Base-by-base conservation (phyloP, 2,329 filamentous ascomycete species). In the Colletotrichum caudatum region DNA sequence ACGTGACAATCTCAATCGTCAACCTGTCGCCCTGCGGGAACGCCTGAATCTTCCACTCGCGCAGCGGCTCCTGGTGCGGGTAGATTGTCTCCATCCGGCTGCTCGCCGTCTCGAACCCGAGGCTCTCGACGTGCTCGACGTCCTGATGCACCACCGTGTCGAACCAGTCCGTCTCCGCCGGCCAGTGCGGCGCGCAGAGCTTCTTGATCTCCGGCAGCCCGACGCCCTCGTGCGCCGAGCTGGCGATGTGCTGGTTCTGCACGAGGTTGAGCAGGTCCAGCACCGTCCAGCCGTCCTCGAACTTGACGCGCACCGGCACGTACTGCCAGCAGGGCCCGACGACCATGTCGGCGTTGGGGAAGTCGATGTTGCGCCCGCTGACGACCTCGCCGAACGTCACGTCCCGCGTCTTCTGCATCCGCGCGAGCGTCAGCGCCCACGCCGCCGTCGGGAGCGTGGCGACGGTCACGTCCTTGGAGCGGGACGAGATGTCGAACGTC, bases 251-350 rank as follows among this genome's bases (percentile, higher is more conserved):
- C 77, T 90, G 89, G 69, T 86, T 80, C 78, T 90, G 87, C 26
- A 90, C 83, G 68, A 82, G 79, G 20, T 82, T 81, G 68, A 90
- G 84, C 5, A 90, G 81, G 66, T 90, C 86, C 2, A 83, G 73
- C 0, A 81, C 86, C 3, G 84, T 88, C 85, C 87, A 88, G 3
- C 79, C 77, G 0, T 82, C 75, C 3, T 82, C 80, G 75, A 92
- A 88, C 37, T 80, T 81, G 18, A 92, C 86, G 26, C 91, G 85
- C 46, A 92, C 85, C 0, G 91, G 91, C 1, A 91, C 84, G 76
- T 92, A 90, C 75, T 92, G 90, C 84, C 90, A 90, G 72, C 89
- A 91, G 0, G 91, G 91, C 0, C 91, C 91, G 57, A 89, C 84
- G 58, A 91, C 88, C 64, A 82, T 82, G 71, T 90, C 88, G 26